phyloP scores from a whole-genome alignment of 208 protist species.

The Vickermania ingenoplastis region DNA sequence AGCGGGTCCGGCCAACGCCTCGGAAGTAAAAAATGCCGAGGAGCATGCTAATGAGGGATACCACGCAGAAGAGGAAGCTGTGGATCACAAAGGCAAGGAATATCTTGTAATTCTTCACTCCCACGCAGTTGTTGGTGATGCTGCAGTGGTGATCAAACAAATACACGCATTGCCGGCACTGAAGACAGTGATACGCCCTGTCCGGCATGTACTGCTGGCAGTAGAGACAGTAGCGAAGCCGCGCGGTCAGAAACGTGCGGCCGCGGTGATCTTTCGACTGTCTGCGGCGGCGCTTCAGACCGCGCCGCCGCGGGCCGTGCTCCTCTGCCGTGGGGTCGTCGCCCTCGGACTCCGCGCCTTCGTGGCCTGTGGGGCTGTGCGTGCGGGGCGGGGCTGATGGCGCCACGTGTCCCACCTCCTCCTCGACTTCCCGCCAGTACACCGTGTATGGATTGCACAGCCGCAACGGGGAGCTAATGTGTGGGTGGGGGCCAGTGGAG shows the following conservation, averaged over 20 bases:
- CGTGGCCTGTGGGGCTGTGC: too few species aligned
- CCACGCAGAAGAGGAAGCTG: background rate
- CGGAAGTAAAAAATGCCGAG: background rate
- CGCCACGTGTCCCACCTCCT: background rate
- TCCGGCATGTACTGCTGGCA: constrained; percentile 47
- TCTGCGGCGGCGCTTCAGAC: too few species aligned
- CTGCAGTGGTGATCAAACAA: constrained; percentile 78
- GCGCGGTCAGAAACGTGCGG: background rate
- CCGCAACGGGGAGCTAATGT: too few species aligned
- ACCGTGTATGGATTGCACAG: background rate
- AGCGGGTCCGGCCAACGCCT: background rate
- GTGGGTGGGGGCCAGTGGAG: too few species aligned
- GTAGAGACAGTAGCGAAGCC: constrained; percentile 27
- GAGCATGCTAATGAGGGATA: background rate
- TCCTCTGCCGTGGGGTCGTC: too few species aligned
- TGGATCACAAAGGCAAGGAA: constrained; percentile 29
- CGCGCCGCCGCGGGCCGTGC: too few species aligned
- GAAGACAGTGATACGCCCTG: constrained; percentile 43
- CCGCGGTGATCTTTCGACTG: background rate
- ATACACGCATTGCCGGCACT: constrained; percentile 40
- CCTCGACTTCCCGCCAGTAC: background rate
- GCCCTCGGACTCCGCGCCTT: too few species aligned
- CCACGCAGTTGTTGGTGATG: constrained; percentile 69
- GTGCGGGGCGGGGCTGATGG: too few species aligned
- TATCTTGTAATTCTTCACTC: constrained; percentile 69